Evolutionary conservation across 139 green algal species (phyloP).

Genomic region (Helicosporidium sp.): DNA sequence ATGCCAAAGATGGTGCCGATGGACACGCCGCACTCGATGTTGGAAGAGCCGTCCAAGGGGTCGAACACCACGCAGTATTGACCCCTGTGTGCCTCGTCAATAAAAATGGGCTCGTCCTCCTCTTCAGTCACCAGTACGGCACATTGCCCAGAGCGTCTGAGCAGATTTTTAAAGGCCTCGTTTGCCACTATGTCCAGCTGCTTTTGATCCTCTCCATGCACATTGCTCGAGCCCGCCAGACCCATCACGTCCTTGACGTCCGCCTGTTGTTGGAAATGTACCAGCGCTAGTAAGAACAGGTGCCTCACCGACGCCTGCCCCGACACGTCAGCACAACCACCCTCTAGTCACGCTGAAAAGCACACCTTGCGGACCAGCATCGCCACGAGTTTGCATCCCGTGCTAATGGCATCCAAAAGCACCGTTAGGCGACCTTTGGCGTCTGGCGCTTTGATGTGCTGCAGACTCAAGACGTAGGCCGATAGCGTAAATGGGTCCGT

Average conservation of each 20-base stretch:
- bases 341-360: too few species aligned
- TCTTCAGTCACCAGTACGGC: constrained; percentile 36
- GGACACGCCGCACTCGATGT: constrained; percentile 45
- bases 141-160: constrained; percentile 26
- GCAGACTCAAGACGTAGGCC: constrained; percentile 21
- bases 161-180: constrained; percentile 40
- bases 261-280: constrained; percentile 14
- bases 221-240: constrained; percentile 30
- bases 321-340: neutral
- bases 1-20: constrained; percentile 45
- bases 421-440: constrained; percentile 29
- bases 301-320: neutral
- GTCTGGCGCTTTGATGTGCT: constrained; percentile 15
- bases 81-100: constrained; percentile 16
- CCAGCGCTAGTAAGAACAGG: neutral
- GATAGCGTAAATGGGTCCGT: constrained; percentile 24
- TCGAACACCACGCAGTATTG: constrained; percentile 45
- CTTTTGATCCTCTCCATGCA: constrained; percentile 50
- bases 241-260: constrained; percentile 32
- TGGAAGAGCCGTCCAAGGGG: constrained; percentile 42
- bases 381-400: constrained; percentile 45
- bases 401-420: constrained; percentile 32
- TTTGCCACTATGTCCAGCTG: constrained; percentile 49
- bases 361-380: constrained; percentile 24
- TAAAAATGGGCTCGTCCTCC: constrained; percentile 33